Conservation (phyloP, 257 asterid genomes). For the Schizonepeta tenuifolia region DNA sequence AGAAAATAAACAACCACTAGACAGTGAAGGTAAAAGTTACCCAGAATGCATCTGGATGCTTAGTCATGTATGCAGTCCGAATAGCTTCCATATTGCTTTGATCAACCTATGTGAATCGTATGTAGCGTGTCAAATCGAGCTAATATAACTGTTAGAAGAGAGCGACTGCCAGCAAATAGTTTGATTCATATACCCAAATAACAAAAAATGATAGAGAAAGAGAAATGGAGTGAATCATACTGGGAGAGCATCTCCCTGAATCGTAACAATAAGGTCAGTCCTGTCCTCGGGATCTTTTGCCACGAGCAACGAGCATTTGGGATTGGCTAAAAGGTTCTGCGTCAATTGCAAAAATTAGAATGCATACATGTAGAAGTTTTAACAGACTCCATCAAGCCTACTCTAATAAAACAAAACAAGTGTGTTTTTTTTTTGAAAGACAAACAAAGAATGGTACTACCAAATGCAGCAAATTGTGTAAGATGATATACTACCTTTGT, state of each 20-base stretch:
- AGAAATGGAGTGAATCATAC: conserved; percentile 47
- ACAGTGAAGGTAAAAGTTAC: conserved; percentile 44
- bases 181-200: conserved; percentile 12
- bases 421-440: neutral
- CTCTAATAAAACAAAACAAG: too few species aligned
- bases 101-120: conserved; percentile 50
- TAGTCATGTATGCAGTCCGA: conserved; percentile 72
- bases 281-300: conserved; percentile 93
- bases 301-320: conserved; percentile 89
- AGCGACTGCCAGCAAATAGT: neutral
- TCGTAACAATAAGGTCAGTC: conserved; percentile 72
- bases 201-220: neutral
- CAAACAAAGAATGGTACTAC: neutral
- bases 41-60: conserved; percentile 94
- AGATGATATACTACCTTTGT: conserved; percentile 58
- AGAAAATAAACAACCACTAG: neutral
- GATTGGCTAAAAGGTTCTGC: conserved; percentile 76
- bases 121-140: conserved; percentile 21
- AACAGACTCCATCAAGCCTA: conserved; percentile 25
- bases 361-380: neutral
- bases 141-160: neutral
- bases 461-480: neutral
- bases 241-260: conserved; percentile 83
- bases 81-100: conserved; percentile 56
- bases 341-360: conserved; percentile 24